Evolutionary conservation across 805 yeast genomes (phyloP).

Genomic region (Zygotorulaspora florentina): DNA sequence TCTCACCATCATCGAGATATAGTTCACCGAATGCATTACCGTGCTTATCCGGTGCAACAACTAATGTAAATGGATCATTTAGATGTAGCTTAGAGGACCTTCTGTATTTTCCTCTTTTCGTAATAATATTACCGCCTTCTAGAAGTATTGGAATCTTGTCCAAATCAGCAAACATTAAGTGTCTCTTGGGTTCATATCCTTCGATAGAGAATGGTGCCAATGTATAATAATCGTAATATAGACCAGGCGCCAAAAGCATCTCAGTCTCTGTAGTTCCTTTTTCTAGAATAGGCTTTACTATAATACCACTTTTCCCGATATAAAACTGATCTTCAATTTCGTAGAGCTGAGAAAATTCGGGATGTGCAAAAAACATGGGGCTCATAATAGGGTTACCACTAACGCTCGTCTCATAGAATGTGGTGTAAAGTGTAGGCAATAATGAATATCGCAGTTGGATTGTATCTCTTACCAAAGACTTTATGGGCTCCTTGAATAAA

Average conservation of each 20-base stretch:
- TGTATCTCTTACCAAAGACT: conserved; percentile 62
- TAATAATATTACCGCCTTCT: conserved; percentile 74
- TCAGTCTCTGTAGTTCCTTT: conserved; percentile 41
- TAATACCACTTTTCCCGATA: conserved; percentile 62
- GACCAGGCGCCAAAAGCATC: conserved; percentile 42
- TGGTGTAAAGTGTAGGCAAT: conserved; percentile 76
- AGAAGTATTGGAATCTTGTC: conserved; percentile 65
- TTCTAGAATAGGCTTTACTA: conserved; percentile 76
- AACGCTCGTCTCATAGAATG: conserved; percentile 59
- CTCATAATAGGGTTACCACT: conserved; percentile 66
- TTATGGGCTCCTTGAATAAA: conserved; percentile 72
- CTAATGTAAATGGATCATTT: conserved; percentile 75
- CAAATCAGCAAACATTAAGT: conserved; percentile 43
- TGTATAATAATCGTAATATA: conserved; percentile 53
- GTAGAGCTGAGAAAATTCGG: conserved; percentile 41
- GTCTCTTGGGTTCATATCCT: conserved; percentile 32
- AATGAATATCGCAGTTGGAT: conserved; percentile 68
- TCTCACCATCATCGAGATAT: conserved; percentile 83
- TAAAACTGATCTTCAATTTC: conserved; percentile 79
- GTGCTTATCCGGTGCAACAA: conserved; percentile 50
- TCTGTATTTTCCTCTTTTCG: conserved; percentile 68
- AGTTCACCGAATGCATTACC: conserved; percentile 56
- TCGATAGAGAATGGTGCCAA: conserved; percentile 23
- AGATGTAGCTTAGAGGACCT: conserved; percentile 73
- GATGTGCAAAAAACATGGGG: conserved; percentile 60